A percentile compares a stretch with the other conserved stretches of the same genome.
phyloP scores from a whole-genome alignment of 1,284 basidiomycete genomes.

The Ceratobasidium sp. region DNA sequence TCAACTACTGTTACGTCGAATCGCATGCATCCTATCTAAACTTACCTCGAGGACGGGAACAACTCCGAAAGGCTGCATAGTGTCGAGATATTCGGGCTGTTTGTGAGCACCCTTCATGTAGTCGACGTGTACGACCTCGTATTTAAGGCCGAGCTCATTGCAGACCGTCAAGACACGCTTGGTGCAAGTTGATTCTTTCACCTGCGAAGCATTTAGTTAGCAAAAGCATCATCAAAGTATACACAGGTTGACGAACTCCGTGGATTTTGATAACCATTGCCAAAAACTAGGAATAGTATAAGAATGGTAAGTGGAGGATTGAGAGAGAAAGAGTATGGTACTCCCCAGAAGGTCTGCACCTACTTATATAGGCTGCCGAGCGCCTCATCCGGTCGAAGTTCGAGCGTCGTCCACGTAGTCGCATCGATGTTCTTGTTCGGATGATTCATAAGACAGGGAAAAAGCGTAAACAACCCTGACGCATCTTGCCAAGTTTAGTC shows the following conservation, averaged over 20 bases:
- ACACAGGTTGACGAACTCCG: neutral
- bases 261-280: constrained; percentile 21
- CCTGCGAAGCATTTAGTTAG: neutral
- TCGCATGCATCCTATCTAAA: no score
- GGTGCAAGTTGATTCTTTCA: constrained; percentile 39
- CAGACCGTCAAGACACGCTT: constrained; percentile 41
- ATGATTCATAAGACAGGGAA: neutral
- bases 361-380: neutral
- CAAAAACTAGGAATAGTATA: neutral
- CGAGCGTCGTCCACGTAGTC: neutral
- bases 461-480: neutral
- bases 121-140: constrained; percentile 15
- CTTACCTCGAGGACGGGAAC: constrained; percentile 46
- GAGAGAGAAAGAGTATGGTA: neutral
- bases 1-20: no score
- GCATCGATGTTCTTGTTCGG: neutral
- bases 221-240: neutral
- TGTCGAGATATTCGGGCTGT: constrained; percentile 30
- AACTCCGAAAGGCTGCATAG: constrained; percentile 47
- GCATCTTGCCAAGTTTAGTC: neutral
- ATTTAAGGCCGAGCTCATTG: constrained; percentile 44
- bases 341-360: neutral
- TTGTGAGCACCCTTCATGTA: constrained; percentile 40
- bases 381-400: neutral
- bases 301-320: neutral